A percentile compares a stretch with the other conserved stretches of the same genome.
Evolutionary conservation across 371 early-diverging fungal species (phyloP).

Genomic region (Entomophthora muscae): DNA sequence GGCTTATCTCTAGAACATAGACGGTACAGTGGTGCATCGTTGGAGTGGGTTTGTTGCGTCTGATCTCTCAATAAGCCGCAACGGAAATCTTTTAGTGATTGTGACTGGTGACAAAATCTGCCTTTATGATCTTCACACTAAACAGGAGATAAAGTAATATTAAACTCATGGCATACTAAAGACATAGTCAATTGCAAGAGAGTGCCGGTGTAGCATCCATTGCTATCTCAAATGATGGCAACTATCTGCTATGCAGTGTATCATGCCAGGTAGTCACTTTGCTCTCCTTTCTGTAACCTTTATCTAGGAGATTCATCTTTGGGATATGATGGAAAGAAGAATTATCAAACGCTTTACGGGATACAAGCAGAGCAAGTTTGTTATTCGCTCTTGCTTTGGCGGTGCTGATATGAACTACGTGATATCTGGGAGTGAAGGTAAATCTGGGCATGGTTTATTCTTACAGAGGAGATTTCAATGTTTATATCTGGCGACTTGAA

Average conservation of each 20-base stretch:
- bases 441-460: neutral
- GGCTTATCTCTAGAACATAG: constrained; percentile 18
- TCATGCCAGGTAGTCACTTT: neutral
- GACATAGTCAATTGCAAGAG: neutral
- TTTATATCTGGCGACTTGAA: constrained; percentile 86
- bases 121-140: constrained; percentile 42
- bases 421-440: constrained; percentile 79
- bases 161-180: neutral
- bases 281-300: neutral
- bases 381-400: constrained; percentile 86
- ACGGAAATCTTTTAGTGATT: constrained; percentile 54
- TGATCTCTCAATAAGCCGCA: constrained; percentile 58
- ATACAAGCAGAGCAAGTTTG: constrained; percentile 66
- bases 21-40: constrained; percentile 38
- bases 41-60: constrained; percentile 59
- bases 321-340: constrained; percentile 53
- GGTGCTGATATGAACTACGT: constrained; percentile 68
- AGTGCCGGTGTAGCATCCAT: constrained; percentile 10
- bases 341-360: constrained; percentile 61
- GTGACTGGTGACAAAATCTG: constrained; percentile 51
- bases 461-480: constrained; percentile 54
- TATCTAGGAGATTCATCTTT: constrained; percentile 59
- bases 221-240: neutral
- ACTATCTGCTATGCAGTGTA: constrained; percentile 13
- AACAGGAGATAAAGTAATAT: constrained; percentile 30